Evolutionary conservation across 768 basidiomycete species (phyloP).

Genomic region (Kondoa malvinella): DNA sequence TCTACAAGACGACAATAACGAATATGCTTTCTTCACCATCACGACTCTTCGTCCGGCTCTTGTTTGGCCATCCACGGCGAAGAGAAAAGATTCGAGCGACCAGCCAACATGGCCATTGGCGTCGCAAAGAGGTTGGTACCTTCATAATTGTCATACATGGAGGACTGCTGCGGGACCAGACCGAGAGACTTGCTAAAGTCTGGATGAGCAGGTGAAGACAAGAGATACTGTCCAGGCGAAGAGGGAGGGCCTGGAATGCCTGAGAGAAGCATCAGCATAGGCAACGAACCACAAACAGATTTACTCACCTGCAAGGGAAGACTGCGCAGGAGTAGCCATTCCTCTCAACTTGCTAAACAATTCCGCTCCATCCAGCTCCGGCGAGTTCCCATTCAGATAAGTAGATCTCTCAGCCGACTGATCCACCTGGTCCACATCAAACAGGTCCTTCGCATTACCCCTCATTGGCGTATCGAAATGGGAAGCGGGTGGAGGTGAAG

Average conservation of each 20-base stretch:
- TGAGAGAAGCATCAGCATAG: not conserved
- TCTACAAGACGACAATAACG: too few species aligned
- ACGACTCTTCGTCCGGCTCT: too few species aligned
- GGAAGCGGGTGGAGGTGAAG: not conserved
- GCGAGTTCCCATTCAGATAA: not conserved
- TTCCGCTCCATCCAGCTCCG: not conserved
- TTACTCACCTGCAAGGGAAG: not conserved
- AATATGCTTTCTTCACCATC: too few species aligned
- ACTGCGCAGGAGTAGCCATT: not conserved
- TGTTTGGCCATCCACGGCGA: too few species aligned
- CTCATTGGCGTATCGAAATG: not conserved
- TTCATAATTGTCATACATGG: not conserved
- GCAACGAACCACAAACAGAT: not conserved
- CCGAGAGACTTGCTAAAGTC: constrained; percentile 11
- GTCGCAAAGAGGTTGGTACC: not conserved
- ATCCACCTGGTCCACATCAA: not conserved
- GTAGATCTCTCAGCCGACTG: not conserved
- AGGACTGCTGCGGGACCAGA: constrained; percentile 11
- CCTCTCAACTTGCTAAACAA: not conserved
- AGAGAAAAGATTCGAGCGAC: too few species aligned
- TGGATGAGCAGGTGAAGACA: constrained; percentile 15
- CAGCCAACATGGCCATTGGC: not conserved
- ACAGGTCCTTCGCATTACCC: not conserved
- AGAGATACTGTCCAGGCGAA: constrained; percentile 6
- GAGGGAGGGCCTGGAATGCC: constrained; percentile 4